These are phyloP conservation scores for Penicillium angulare DNA, from an alignment of 495 filamentous ascomycete species.

Conservation along the genomic window DNA sequence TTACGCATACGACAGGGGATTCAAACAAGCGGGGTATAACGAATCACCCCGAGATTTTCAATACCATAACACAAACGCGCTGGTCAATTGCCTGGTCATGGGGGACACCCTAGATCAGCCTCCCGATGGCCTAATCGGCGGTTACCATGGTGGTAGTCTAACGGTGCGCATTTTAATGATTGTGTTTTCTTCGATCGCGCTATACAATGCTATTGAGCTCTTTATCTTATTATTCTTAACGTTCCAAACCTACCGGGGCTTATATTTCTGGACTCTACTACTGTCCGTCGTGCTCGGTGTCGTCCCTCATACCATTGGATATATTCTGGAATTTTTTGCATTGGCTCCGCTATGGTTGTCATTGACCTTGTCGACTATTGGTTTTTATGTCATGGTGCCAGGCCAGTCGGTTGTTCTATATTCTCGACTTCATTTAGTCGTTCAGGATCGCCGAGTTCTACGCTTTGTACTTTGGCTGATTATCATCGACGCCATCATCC, in stretches of 20 bases:
- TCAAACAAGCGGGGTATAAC: conserved; percentile 4
- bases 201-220: conserved; percentile 54
- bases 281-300: conserved; percentile 46
- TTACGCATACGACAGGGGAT: conserved; percentile 6
- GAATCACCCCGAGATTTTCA: neutral
- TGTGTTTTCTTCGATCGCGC: conserved; percentile 47
- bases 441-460: conserved; percentile 44
- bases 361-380: conserved; percentile 44
- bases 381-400: conserved; percentile 63
- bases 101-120: conserved; percentile 15
- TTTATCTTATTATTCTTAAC: conserved; percentile 47
- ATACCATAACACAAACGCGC: neutral
- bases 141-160: conserved; percentile 26
- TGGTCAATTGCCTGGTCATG: conserved; percentile 4
- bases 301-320: conserved; percentile 54
- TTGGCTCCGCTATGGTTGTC: conserved; percentile 36
- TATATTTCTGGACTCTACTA: conserved; percentile 53
- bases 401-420: conserved; percentile 67
- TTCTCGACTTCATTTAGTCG: conserved; percentile 62
- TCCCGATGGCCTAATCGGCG: conserved; percentile 37
- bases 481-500: conserved; percentile 49
- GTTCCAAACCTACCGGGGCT: conserved; percentile 45
- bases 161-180: conserved; percentile 43
- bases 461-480: conserved; percentile 57
- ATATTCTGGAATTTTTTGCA: conserved; percentile 53